Evolutionary conservation across 208 protist genomes (phyloP).

Genomic region (Leishmania turanica): DNA sequence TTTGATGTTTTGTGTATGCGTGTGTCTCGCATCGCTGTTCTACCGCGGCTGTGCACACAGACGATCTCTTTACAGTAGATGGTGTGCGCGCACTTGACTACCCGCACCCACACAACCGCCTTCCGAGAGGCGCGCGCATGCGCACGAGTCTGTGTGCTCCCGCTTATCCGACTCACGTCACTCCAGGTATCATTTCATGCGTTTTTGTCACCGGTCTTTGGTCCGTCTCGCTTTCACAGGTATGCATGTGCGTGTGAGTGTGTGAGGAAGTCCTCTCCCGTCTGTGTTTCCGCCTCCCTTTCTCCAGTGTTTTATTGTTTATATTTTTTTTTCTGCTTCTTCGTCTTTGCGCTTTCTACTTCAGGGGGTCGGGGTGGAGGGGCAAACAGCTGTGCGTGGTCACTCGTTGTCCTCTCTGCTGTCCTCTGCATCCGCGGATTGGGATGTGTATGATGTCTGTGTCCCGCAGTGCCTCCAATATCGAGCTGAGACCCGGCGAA

Average conservation of each 20-base stretch:
- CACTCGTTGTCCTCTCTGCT: background rate
- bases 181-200: background rate
- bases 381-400: background rate
- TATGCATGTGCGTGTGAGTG: background rate
- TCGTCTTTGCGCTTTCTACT: background rate
- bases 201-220: background rate
- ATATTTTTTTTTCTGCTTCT: background rate
- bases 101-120: background rate
- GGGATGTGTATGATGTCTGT: background rate
- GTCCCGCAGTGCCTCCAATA: background rate
- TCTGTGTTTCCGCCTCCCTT: background rate
- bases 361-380: background rate
- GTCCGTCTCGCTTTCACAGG: background rate
- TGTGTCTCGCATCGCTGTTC: background rate
- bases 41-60: background rate
- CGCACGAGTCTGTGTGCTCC: background rate
- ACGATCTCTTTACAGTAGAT: background rate
- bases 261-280: background rate
- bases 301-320: background rate
- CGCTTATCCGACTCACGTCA: background rate
- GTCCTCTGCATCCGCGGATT: background rate
- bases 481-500: background rate
- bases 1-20: background rate
- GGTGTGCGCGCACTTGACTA: background rate
- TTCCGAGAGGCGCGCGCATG: too few species aligned